A percentile compares a stretch with the other conserved stretches of the same genome.
Evolutionary conservation across 2,329 filamentous ascomycete species (phyloP).

Genomic region (Helicocarpus griseus): DNA sequence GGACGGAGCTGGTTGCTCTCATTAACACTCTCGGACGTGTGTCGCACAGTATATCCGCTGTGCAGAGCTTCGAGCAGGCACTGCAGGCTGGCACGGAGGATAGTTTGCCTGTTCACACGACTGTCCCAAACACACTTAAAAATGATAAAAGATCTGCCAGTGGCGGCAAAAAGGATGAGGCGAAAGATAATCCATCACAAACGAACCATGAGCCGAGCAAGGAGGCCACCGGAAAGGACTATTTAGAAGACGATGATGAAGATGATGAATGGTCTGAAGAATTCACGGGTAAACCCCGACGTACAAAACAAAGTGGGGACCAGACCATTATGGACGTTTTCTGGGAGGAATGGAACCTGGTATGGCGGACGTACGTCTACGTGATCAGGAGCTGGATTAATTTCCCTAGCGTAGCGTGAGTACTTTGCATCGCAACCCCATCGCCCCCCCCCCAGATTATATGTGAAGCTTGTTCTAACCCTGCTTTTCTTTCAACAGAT

Average conservation of each 20-base stretch:
- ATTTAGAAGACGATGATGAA: slow-evolving; percentile 32
- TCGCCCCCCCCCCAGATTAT: neutral
- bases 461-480: slow-evolving; percentile 4
- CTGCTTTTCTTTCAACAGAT: slow-evolving; percentile 27
- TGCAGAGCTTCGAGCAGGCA: slow-evolving; percentile 58
- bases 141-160: neutral
- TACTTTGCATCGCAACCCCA: slow-evolving; percentile 17
- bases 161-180: neutral
- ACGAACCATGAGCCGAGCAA: slow-evolving; percentile 22
- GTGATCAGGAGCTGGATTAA: slow-evolving; percentile 62
- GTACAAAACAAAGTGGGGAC: slow-evolving; percentile 12
- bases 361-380: slow-evolving; percentile 54
- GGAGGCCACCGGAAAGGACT: slow-evolving; percentile 14
- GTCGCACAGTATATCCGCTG: slow-evolving; percentile 65
- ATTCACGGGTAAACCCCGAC: slow-evolving; percentile 12
- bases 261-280: slow-evolving; percentile 16
- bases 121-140: neutral
- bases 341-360: slow-evolving; percentile 51
- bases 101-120: slow-evolving; percentile 5
- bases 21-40: slow-evolving; percentile 90
- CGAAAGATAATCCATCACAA: neutral
- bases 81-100: slow-evolving; percentile 26
- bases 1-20: slow-evolving; percentile 87
- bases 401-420: slow-evolving; percentile 62
- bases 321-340: slow-evolving; percentile 49